These are phyloP conservation scores for Coemansia sp. DNA, from an alignment of 192 early-diverging fungal genomes.

Conservation along the genomic window DNA sequence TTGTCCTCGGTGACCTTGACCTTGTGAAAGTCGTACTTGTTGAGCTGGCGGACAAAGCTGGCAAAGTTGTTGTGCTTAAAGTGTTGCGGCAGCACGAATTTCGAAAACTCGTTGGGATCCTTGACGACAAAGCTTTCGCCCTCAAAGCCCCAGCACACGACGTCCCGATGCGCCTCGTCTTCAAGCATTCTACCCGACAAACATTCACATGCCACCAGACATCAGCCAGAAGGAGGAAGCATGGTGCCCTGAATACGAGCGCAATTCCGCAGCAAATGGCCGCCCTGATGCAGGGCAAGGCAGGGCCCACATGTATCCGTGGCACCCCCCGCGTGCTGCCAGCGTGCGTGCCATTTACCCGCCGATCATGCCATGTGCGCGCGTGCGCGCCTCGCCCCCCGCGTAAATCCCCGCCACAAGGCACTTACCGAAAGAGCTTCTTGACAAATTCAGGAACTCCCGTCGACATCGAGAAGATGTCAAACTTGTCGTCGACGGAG, in stretches of 20 bases:
- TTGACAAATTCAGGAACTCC: slow-evolving; percentile 51
- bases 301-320: no score
- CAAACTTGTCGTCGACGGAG: slow-evolving; percentile 35
- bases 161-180: slow-evolving; percentile 43
- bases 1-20: slow-evolving; percentile 51
- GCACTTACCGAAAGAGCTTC: slow-evolving; percentile 44
- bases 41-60: slow-evolving; percentile 84
- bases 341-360: no score
- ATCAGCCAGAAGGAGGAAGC: no score
- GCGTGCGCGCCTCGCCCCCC: no score
- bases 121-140: slow-evolving; percentile 86
- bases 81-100: slow-evolving; percentile 70
- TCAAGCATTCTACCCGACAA: slow-evolving; percentile 43
- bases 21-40: slow-evolving; percentile 84
- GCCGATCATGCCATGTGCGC: no score
- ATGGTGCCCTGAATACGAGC: no score
- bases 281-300: no score
- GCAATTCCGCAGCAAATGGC: no score
- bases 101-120: slow-evolving; percentile 78
- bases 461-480: slow-evolving; percentile 45
- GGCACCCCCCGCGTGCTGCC: no score
- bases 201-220: background rate
- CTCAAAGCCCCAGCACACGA: slow-evolving; percentile 65
- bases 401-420: no score
- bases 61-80: slow-evolving; percentile 93